Conservation (phyloP, 2,329 filamentous ascomycete genomes). For the Stemphylium vesicarium region DNA sequence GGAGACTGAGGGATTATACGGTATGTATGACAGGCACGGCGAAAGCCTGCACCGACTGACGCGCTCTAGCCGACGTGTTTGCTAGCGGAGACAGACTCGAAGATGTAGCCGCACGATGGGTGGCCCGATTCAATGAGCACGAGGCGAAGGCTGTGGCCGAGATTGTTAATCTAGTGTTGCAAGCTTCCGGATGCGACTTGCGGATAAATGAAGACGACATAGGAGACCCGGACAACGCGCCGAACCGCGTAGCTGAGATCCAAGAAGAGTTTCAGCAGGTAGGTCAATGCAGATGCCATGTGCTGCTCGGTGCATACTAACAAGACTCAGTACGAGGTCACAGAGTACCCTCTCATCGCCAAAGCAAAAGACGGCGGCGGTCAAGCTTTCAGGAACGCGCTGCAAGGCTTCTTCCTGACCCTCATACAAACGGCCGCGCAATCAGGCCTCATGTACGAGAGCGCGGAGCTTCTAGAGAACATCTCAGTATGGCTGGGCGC, state of each 20-base stretch:
- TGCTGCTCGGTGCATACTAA: slow-evolving; percentile 16
- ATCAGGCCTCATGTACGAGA: slow-evolving; percentile 80
- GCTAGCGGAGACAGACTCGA: slow-evolving; percentile 61
- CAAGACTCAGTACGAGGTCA: slow-evolving; percentile 68
- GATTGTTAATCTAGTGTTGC: slow-evolving; percentile 67
- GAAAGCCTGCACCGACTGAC: slow-evolving; percentile 28
- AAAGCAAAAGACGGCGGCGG: slow-evolving; percentile 78
- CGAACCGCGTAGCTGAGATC: slow-evolving; percentile 79
- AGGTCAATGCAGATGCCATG: slow-evolving; percentile 35
- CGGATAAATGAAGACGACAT: slow-evolving; percentile 83
- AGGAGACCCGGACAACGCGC: slow-evolving; percentile 85
- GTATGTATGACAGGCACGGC: slow-evolving; percentile 40
- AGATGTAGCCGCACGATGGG: slow-evolving; percentile 64
- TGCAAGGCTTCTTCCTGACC: slow-evolving; percentile 79
- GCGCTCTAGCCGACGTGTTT: slow-evolving; percentile 63
- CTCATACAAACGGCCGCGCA: slow-evolving; percentile 80
- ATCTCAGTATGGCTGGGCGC: slow-evolving; percentile 87
- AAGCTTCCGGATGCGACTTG: slow-evolving; percentile 78
- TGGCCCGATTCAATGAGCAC: slow-evolving; percentile 62
- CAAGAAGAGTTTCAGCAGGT: slow-evolving; percentile 86
- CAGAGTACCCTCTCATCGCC: slow-evolving; percentile 90
- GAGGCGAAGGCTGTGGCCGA: slow-evolving; percentile 63
- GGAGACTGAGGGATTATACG: slow-evolving; percentile 64
- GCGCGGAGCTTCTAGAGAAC: slow-evolving; percentile 81
- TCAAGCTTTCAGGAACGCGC: slow-evolving; percentile 75